phyloP scores from a whole-genome alignment of 257 asterid genomes.

The Coffea eugenioides region DNA sequence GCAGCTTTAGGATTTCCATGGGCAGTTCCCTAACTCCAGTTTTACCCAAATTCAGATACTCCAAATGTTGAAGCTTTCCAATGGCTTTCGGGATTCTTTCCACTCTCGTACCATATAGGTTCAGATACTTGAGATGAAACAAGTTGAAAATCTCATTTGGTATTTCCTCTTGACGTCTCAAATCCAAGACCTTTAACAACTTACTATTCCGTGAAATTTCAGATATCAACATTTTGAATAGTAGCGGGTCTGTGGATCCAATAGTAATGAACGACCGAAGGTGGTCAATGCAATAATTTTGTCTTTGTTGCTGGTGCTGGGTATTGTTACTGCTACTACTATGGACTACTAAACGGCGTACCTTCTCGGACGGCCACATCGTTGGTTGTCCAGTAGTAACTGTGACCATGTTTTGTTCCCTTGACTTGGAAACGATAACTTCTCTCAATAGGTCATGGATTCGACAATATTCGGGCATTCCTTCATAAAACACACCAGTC shows the following conservation, averaged over 20 bases:
- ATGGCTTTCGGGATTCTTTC: slow-evolving; percentile 18
- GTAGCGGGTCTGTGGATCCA: neutral
- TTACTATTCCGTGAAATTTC: neutral
- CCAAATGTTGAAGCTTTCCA: slow-evolving; percentile 18
- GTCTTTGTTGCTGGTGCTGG: neutral
- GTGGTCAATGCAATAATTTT: neutral
- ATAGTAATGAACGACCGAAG: slow-evolving; percentile 10
- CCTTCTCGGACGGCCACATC: neutral
- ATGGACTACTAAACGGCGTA: slow-evolving; percentile 15
- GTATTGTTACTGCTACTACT: no score
- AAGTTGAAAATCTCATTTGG: slow-evolving; percentile 25
- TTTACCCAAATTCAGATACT: neutral
- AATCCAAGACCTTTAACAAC: slow-evolving; percentile 23
- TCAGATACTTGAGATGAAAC: slow-evolving; percentile 21
- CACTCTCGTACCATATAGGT: slow-evolving; percentile 11
- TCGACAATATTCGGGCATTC: neutral
- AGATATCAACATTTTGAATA: neutral
- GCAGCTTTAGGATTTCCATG: slow-evolving; percentile 18
- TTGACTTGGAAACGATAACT: slow-evolving; percentile 8
- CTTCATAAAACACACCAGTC: neutral
- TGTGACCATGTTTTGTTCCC: slow-evolving; percentile 19
- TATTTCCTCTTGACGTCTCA: slow-evolving; percentile 3
- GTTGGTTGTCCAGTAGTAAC: neutral
- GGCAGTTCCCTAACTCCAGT: slow-evolving; percentile 20
- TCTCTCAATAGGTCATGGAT: slow-evolving; percentile 21